phyloP scores from a whole-genome alignment of 163 green algal genomes.

The Scenedesmus sp. region DNA sequence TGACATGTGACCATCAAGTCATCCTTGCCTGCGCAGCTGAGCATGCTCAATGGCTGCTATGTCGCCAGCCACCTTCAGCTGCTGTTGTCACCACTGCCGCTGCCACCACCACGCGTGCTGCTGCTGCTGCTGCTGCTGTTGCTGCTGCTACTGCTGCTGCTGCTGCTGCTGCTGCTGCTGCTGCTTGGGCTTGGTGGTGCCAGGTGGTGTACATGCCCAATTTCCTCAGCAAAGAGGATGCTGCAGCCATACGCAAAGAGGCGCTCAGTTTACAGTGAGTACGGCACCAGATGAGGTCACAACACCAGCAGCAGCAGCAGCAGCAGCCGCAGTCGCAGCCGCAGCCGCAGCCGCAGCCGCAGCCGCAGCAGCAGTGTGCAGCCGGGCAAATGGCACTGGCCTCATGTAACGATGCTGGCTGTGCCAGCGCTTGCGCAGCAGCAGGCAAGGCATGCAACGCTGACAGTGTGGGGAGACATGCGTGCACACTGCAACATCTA shows the following conservation, averaged over 20 bases:
- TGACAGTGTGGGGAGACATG: neutral
- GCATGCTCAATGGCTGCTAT: too few species aligned
- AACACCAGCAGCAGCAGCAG: constrained; percentile 1
- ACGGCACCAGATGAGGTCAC: neutral
- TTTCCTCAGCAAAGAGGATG: constrained; percentile 30
- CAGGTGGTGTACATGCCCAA: constrained; percentile 48
- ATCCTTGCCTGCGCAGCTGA: neutral
- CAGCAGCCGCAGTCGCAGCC: constrained; percentile 13
- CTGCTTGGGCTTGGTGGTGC: too few species aligned
- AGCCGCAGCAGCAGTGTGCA: neutral
- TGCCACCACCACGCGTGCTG: neutral
- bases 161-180: neutral
- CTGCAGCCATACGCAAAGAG: constrained; percentile 3
- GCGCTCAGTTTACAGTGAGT: constrained; percentile 29
- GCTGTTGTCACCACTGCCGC: neutral
- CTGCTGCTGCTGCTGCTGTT: neutral
- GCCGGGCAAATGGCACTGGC: neutral
- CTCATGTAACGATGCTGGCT: neutral
- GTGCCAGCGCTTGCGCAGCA: neutral
- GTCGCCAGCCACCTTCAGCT: neutral
- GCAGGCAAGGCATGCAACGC: neutral
- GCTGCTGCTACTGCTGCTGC: neutral
- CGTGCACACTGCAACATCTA: too few species aligned
- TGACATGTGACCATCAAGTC: too few species aligned
- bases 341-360: neutral